phyloP scores from a whole-genome alignment of 2,329 filamentous ascomycete genomes.

The Tolypocladium cylindrosporum region DNA sequence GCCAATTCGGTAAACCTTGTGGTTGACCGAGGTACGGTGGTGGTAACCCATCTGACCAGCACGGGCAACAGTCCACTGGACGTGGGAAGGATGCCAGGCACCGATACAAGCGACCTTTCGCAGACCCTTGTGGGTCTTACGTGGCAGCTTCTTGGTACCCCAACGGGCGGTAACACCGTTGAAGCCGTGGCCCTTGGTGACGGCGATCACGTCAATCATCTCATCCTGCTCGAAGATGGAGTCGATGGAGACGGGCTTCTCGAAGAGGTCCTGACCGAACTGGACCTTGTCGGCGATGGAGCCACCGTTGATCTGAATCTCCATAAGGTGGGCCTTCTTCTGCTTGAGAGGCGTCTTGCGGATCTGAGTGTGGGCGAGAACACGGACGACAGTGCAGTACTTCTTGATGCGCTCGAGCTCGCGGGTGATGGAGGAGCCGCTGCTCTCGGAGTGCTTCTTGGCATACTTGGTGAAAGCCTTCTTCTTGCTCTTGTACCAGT shows the following conservation, averaged over 20 bases:
- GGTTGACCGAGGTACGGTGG: constrained; percentile 99
- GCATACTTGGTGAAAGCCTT: constrained; percentile 99
- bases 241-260: constrained; percentile 94
- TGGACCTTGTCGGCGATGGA: constrained; percentile 93
- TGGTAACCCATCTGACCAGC: constrained; percentile 99
- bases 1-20: constrained; percentile 99
- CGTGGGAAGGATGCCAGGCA: constrained; percentile 99
- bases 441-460: constrained; percentile 98
- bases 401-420: constrained; percentile 99
- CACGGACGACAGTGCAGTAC: constrained; percentile 99
- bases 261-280: constrained; percentile 91
- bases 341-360: constrained; percentile 99
- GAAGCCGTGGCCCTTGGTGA: constrained; percentile 99
- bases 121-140: constrained; percentile 99
- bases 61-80: constrained; percentile 99
- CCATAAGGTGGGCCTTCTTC: constrained; percentile 99
- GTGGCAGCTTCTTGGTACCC: constrained; percentile 99
- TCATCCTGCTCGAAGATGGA: constrained; percentile 98
- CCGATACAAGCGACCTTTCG: constrained; percentile 99
- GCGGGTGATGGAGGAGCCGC: constrained; percentile 80
- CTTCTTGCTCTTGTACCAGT: constrained; percentile 99
- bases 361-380: constrained; percentile 99
- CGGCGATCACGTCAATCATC: constrained; percentile 98
- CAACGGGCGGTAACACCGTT: constrained; percentile 93
- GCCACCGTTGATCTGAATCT: constrained; percentile 99